Percentiles rank a stretch among this genome's conserved stretches.
phyloP scores from a whole-genome alignment of 441 rosid species.

The Populus hybrid region DNA sequence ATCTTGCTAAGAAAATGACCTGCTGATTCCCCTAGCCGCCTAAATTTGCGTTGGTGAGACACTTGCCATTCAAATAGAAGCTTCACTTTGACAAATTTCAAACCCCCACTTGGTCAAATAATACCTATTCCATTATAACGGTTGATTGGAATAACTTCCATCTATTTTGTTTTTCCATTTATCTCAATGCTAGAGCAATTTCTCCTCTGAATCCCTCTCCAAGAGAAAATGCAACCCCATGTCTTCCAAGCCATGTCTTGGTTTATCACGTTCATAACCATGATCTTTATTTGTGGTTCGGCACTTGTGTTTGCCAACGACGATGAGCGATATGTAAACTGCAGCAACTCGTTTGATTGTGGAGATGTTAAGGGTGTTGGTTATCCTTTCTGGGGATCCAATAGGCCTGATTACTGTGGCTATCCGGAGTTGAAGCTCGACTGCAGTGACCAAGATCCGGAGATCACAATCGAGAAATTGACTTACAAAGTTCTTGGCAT shows the following conservation, averaged over 20 bases:
- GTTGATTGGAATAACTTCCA: no score
- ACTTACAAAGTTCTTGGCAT: no score
- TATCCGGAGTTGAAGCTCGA: background rate
- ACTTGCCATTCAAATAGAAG: background rate
- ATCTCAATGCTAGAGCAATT: background rate
- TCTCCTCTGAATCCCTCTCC: background rate
- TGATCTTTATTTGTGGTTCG: background rate
- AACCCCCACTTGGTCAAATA: background rate
- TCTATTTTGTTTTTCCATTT: background rate
- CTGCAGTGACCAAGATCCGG: no score
- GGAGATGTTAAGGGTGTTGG: slow-evolving; percentile 13
- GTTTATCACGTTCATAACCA: background rate
- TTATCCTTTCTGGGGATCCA: slow-evolving; percentile 21
- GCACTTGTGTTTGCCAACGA: background rate
- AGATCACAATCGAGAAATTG: no score
- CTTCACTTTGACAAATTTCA: background rate
- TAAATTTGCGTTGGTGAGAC: background rate
- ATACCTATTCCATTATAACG: background rate
- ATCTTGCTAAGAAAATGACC: background rate
- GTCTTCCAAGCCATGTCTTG: background rate
- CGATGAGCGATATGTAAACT: slow-evolving; percentile 2
- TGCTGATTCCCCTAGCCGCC: no score
- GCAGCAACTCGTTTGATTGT: slow-evolving; percentile 13
- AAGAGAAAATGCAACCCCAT: no score
- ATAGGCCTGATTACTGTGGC: slow-evolving; percentile 16